These are phyloP conservation scores for Ceratobasidium sp. DNA, from an alignment of 1,284 basidiomycete genomes.

Conservation along the genomic window DNA sequence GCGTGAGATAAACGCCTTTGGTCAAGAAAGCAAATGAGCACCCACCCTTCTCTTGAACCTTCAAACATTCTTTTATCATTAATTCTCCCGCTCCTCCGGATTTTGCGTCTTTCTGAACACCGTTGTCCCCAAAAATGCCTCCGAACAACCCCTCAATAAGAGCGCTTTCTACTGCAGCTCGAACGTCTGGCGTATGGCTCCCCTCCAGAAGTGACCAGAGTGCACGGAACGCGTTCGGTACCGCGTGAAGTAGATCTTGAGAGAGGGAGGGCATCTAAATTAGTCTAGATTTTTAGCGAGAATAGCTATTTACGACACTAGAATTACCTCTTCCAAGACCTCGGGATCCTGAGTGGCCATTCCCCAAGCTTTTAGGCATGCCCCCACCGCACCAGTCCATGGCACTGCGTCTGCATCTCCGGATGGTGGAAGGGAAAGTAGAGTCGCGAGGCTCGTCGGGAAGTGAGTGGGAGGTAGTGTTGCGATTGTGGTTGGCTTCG, in stretches of 20 bases:
- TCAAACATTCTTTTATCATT: conserved; percentile 38
- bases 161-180: conserved; percentile 21
- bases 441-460: conserved; percentile 54
- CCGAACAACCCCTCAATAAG: conserved; percentile 22
- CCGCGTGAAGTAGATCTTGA: conserved; percentile 28
- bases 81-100: background rate
- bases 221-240: conserved; percentile 37
- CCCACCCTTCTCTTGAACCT: conserved; percentile 36
- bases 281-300: too few species aligned
- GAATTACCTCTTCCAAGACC: conserved; percentile 28
- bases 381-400: conserved; percentile 37
- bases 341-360: conserved; percentile 21
- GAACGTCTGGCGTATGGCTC: conserved; percentile 27
- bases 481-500: conserved; percentile 54
- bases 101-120: background rate
- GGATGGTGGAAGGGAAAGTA: conserved; percentile 35
- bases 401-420: conserved; percentile 35
- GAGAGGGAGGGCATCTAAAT: conserved; percentile 26
- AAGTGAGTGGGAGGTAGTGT: conserved; percentile 51
- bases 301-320: too few species aligned
- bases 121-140: conserved; percentile 20
- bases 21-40: background rate
- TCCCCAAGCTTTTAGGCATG: conserved; percentile 33
- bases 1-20: too few species aligned
- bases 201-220: conserved; percentile 27